Conservation (phyloP, 2,329 filamentous ascomycete species). For the Hymenotorrendiella dingleyae region DNA sequence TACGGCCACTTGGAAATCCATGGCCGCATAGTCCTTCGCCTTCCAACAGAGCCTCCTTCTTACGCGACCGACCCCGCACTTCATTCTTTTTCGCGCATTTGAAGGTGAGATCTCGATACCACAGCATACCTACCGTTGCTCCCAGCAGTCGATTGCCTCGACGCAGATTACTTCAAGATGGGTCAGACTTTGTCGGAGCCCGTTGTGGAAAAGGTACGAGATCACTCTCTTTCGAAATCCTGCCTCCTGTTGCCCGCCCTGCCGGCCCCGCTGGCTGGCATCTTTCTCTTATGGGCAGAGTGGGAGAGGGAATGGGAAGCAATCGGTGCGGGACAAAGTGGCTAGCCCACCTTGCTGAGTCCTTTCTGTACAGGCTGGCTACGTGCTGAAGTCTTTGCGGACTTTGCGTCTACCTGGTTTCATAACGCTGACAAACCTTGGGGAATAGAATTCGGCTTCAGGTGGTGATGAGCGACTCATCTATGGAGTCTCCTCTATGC, state of each 20-base stretch:
- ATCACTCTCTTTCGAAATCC: slow-evolving; percentile 6
- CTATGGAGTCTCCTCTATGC: slow-evolving; percentile 97
- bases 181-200: slow-evolving; percentile 99
- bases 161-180: slow-evolving; percentile 48
- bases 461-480: slow-evolving; percentile 90
- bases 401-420: slow-evolving; percentile 1
- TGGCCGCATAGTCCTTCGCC: slow-evolving; percentile 18
- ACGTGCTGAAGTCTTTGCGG: too few species aligned
- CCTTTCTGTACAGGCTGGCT: background rate
- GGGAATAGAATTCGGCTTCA: slow-evolving; percentile 69
- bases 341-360: too few species aligned
- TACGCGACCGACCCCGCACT: slow-evolving; percentile 23
- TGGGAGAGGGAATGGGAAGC: too few species aligned
- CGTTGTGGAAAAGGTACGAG: slow-evolving; percentile 93
- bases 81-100: slow-evolving; percentile 17
- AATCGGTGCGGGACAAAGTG: too few species aligned
- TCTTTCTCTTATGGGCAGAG: background rate
- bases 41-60: slow-evolving; percentile 7
- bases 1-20: slow-evolving; percentile 11
- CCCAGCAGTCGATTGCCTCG: slow-evolving; percentile 25
- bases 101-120: slow-evolving; percentile 9
- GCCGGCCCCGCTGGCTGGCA: background rate
- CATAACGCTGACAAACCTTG: slow-evolving; percentile 25
- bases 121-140: slow-evolving; percentile 6
- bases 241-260: slow-evolving; percentile 1